These are phyloP conservation scores for Euphorbia schlechtendalii DNA, from an alignment of 441 rosid species.

Conservation along the genomic window DNA sequence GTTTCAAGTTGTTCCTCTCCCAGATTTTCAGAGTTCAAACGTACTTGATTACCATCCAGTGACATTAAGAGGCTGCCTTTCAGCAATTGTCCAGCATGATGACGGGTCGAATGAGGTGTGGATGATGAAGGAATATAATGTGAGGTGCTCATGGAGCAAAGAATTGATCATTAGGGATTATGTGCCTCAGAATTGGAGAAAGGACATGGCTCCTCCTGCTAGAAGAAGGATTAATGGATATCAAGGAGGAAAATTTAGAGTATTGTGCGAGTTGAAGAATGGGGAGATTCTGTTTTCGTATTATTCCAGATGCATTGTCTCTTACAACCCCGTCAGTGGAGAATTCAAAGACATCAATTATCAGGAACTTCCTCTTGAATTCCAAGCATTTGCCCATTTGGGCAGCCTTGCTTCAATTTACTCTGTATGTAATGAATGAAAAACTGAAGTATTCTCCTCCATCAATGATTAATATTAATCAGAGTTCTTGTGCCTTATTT, in stretches of 20 bases:
- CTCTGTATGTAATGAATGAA: not conserved
- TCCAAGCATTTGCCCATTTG: slow-evolving; percentile 14
- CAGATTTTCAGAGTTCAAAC: not conserved
- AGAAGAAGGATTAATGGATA: slow-evolving; percentile 10
- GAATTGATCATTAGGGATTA: slow-evolving; percentile 9
- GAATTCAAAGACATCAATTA: slow-evolving; percentile 7
- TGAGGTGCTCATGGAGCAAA: slow-evolving; percentile 17
- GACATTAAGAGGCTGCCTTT: slow-evolving; percentile 15
- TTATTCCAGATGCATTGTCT: slow-evolving; percentile 9
- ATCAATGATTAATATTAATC: not conserved
- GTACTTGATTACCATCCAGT: not conserved
- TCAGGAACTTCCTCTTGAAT: slow-evolving; percentile 13
- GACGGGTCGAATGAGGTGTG: slow-evolving; percentile 17
- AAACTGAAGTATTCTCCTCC: not conserved
- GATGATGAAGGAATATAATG: slow-evolving; percentile 20
- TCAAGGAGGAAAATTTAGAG: not conserved
- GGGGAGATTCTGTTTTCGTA: slow-evolving; percentile 9
- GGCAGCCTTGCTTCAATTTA: slow-evolving; percentile 16
- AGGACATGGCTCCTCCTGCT: slow-evolving; percentile 8
- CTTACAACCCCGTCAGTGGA: slow-evolving; percentile 10
- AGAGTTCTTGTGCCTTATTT: not conserved
- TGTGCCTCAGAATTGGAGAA: slow-evolving; percentile 6
- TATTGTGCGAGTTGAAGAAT: slow-evolving; percentile 9
- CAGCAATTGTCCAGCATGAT: not conserved
- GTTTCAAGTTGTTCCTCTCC: slow-evolving; percentile 10